Percentiles rank a stretch among this genome's conserved stretches.
phyloP scores from a whole-genome alignment of 2,329 filamentous ascomycete genomes.

The Periconia digitata region DNA sequence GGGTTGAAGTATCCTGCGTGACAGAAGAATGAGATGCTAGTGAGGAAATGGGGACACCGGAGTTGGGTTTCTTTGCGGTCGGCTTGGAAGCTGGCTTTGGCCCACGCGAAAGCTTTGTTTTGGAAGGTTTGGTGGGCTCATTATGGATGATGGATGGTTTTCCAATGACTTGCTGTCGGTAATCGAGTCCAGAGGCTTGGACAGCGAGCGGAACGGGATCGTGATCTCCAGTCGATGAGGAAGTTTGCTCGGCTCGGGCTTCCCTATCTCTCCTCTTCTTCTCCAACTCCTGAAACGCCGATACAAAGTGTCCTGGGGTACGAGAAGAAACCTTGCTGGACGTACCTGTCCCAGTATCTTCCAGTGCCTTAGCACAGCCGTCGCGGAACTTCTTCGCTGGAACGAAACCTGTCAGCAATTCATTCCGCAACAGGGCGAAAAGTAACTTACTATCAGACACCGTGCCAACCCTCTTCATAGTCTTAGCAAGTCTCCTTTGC shows the following conservation, averaged over 20 bases:
- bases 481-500: constrained; percentile 36
- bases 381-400: constrained; percentile 32
- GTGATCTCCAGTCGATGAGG: too few relatives aligned
- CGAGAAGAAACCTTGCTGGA: constrained; percentile 5
- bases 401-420: constrained; percentile 3
- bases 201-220: too few relatives aligned
- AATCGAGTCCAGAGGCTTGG: not conserved
- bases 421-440: not conserved
- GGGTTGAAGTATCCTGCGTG: not conserved
- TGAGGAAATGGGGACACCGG: constrained; percentile 3
- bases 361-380: constrained; percentile 30
- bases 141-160: not conserved
- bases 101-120: too few relatives aligned
- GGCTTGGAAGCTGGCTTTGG: not conserved
- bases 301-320: constrained; percentile 27
- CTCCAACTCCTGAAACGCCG: constrained; percentile 24
- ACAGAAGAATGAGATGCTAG: not conserved
- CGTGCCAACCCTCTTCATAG: constrained; percentile 27
- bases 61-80: not conserved
- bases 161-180: not conserved
- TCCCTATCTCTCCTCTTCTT: constrained; percentile 24
- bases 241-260: constrained; percentile 13
- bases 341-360: constrained; percentile 43
- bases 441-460: constrained; percentile 27
- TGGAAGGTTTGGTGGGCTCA: not conserved